Conservation (phyloP, 163 green algal species). For the Chlorella variabilis region DNA sequence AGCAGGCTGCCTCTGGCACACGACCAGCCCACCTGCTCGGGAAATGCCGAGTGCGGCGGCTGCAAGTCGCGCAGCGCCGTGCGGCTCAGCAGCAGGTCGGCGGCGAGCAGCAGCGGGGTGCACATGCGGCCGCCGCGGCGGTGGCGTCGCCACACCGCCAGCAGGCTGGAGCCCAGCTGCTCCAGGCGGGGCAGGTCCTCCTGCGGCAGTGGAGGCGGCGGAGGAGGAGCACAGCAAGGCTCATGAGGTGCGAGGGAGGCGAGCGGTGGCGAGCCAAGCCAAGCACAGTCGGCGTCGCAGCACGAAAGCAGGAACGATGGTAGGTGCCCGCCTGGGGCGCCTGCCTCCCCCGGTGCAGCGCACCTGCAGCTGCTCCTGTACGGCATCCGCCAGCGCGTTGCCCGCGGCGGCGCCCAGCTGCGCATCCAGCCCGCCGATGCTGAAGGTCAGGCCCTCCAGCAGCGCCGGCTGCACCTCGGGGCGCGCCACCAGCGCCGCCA, state of each 20-base stretch:
- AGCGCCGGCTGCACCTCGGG: constrained; percentile 33
- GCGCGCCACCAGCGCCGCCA: constrained; percentile 38
- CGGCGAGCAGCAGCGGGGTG: constrained; percentile 56
- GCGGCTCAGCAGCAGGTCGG: constrained; percentile 60
- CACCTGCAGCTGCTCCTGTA: background rate
- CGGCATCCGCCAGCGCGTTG: constrained; percentile 53
- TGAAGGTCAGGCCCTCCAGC: constrained; percentile 72
- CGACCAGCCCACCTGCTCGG: background rate
- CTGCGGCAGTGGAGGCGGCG: background rate
- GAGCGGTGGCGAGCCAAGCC: background rate
- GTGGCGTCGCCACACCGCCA: constrained; percentile 22
- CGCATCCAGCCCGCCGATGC: constrained; percentile 81
- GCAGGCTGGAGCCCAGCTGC: constrained; percentile 4
- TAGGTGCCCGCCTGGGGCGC: background rate
- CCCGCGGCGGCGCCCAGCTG: constrained; percentile 60
- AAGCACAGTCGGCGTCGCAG: background rate
- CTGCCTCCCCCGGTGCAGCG: background rate
- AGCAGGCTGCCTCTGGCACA: too few relatives aligned
- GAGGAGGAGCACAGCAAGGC: background rate
- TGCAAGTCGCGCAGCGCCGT: constrained; percentile 8
- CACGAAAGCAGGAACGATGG: background rate
- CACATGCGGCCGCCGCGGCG: constrained; percentile 34
- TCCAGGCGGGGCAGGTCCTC: constrained; percentile 1
- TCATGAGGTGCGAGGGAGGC: background rate
- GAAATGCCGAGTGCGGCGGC: constrained; percentile 1